Conservation (phyloP, 768 basidiomycete genomes). For the Dendrothele bispora region DNA sequence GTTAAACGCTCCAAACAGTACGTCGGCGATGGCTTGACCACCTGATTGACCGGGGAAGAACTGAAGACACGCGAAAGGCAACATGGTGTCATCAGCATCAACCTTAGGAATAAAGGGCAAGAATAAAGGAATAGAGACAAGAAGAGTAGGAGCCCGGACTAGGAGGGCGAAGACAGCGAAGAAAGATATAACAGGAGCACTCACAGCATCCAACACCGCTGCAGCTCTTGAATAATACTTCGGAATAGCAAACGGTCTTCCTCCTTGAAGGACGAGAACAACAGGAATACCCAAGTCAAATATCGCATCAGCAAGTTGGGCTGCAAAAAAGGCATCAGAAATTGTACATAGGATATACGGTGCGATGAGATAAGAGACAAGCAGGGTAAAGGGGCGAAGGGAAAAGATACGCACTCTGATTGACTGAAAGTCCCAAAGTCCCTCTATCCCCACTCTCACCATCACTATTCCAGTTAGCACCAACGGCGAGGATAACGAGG, state of each 20-base stretch:
- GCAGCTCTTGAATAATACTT: slow-evolving; percentile 18
- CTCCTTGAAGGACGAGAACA: slow-evolving; percentile 21
- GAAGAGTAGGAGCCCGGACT: background rate
- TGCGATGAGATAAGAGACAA: no score
- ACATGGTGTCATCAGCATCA: no score
- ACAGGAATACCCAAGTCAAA: slow-evolving; percentile 22
- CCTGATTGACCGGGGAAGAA: slow-evolving; percentile 28
- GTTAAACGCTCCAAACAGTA: slow-evolving; percentile 23
- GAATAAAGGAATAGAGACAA: no score
- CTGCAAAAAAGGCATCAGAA: slow-evolving; percentile 8
- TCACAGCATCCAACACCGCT: slow-evolving; percentile 21
- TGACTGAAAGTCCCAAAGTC: slow-evolving; percentile 21
- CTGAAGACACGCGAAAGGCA: no score
- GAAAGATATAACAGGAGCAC: background rate
- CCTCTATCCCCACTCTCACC: slow-evolving; percentile 24
- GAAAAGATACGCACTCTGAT: slow-evolving; percentile 16
- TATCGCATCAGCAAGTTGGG: slow-evolving; percentile 21
- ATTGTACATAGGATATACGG: no score
- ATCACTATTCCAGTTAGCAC: slow-evolving; percentile 27
- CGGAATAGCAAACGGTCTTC: slow-evolving; percentile 25
- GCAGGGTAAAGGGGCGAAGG: background rate
- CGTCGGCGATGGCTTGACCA: slow-evolving; percentile 24
- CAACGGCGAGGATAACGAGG: slow-evolving; percentile 22
- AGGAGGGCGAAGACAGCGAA: background rate
- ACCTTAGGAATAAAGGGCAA: no score